phyloP scores from a whole-genome alignment of 2,329 filamentous ascomycete species.

The Fusarium piperis region DNA sequence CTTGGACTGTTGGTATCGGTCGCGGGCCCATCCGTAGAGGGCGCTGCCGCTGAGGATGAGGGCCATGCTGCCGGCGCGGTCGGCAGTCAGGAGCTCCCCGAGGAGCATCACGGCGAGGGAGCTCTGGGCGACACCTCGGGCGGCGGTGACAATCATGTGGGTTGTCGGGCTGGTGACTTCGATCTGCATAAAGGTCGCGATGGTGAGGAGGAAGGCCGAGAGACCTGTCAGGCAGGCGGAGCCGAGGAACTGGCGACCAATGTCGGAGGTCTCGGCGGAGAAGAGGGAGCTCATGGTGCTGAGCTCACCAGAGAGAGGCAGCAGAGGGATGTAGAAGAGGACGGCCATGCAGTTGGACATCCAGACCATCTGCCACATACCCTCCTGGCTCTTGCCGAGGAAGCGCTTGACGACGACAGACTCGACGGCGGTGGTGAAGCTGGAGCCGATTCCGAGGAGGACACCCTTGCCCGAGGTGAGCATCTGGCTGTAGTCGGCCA shows the following conservation, averaged over 20 bases:
- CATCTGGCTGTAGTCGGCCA: constrained; percentile 43
- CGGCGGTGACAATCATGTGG: constrained; percentile 42
- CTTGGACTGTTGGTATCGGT: constrained; percentile 39
- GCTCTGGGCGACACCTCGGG: constrained; percentile 40
- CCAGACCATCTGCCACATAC: constrained; percentile 44
- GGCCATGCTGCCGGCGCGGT: constrained; percentile 40
- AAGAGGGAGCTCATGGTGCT: constrained; percentile 32
- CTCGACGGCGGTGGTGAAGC: constrained; percentile 41
- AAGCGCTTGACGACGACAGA: constrained; percentile 41
- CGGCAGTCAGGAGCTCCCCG: constrained; percentile 37
- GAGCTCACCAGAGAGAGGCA: constrained; percentile 40
- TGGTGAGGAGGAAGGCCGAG: constrained; percentile 41
- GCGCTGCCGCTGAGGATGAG: constrained; percentile 39
- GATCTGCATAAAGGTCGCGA: constrained; percentile 43
- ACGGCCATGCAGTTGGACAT: constrained; percentile 42
- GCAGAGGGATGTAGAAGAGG: constrained; percentile 39
- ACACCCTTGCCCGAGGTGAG: constrained; percentile 41
- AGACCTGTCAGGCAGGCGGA: constrained; percentile 36
- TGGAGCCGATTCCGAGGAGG: constrained; percentile 39
- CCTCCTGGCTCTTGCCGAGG: constrained; percentile 40
- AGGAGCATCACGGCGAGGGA: constrained; percentile 40
- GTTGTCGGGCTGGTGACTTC: constrained; percentile 42
- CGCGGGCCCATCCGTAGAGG: constrained; percentile 40
- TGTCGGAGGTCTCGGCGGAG: constrained; percentile 21
- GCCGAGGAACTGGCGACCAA: constrained; percentile 35